Percentiles rank a stretch among this genome's conserved stretches.
Conservation (phyloP, 805 yeast species). For the Cephaloascus albidus region DNA sequence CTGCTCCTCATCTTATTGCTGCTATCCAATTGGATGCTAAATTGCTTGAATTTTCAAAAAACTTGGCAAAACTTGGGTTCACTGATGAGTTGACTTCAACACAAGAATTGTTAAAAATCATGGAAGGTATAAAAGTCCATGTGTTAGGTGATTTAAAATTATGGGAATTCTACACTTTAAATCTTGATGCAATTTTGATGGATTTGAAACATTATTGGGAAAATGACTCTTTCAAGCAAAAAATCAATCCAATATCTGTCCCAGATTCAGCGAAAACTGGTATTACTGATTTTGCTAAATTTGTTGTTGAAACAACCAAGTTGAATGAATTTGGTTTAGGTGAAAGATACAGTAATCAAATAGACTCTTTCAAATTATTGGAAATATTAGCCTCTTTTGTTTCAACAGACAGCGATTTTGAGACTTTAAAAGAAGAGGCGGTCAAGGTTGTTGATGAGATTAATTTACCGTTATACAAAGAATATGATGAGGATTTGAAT, state of each 20-base stretch:
- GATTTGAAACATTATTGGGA: constrained; percentile 29
- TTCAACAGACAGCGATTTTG: constrained; percentile 12
- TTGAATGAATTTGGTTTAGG: constrained; percentile 34
- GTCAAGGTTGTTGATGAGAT: constrained; percentile 61
- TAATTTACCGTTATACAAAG: constrained; percentile 61
- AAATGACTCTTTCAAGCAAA: constrained; percentile 1
- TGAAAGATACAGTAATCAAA: constrained; percentile 41
- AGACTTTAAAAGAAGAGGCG: constrained; percentile 28
- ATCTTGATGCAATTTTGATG: constrained; percentile 34
- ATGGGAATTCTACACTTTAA: constrained; percentile 84
- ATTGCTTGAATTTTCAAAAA: constrained; percentile 55
- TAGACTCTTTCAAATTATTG: constrained; percentile 44
- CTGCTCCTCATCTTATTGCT: constrained; percentile 82
- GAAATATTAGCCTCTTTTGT: constrained; percentile 31
- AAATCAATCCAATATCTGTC: constrained; percentile 24
- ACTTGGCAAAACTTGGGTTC: constrained; percentile 47
- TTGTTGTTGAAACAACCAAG: constrained; percentile 32
- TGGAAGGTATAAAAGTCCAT: constrained; percentile 60
- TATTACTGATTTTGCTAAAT: constrained; percentile 36
- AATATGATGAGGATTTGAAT: constrained; percentile 64
- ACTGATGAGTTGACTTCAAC: constrained; percentile 45
- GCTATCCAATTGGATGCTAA: constrained; percentile 78
- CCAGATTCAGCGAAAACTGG: constrained; percentile 33
- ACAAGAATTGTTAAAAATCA: constrained; percentile 48
- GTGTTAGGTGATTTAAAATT: constrained; percentile 59